Evolutionary conservation across 1,284 basidiomycete genomes (phyloP), one percentile per base, ranked within the genome.

Genomic region (Termitomyces sp.): DNA sequence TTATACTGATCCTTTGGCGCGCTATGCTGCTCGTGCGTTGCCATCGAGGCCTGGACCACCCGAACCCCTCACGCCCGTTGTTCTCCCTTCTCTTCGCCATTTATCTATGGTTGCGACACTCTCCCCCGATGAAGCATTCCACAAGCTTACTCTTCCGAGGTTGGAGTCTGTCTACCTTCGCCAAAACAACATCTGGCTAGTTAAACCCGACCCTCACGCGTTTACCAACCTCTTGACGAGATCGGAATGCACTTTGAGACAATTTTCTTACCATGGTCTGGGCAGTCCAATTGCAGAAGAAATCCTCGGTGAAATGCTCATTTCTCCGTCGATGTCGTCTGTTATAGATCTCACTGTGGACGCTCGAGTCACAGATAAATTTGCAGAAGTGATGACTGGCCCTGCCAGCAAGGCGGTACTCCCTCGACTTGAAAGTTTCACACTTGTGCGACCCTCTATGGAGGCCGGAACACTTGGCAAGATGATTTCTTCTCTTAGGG

Each of bases 351-450:
- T 53, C 28, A 16, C 13, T 11, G 35, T 49, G 10, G 45, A 44
- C 24, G 52, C 30, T 26, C 19, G 60, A 53, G n/a, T 50, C 39
- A 46, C 55, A 18, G 35, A 53, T 7, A 18, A 5, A 10, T 49
- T 45, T 37, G 46, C 52, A 10, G 35, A 48, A 5, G 34, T 46
- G 37, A 44, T 24, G n/a, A 21, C 24, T 33, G 40, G 18, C 5
- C 11, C 34, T 11, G 33, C 39, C 18, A 26, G 26, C 26, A 33
- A 24, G 28, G n/a, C 7, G 13, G 34, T n/a, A 14, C 30, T 53
- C 13, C 52, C 46, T 28, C 30, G 11, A 3, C 46, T 53, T n/a
- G 19, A 44, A 30, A 35, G 35, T 33, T 35, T 49, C 8, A 43
- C 24, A 18, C 42, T 53, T 35, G 11, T 44, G 14, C 28, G 41